Conservation (phyloP, 108 stramenopile species). For the Fragilariopsis cylindrus region DNA sequence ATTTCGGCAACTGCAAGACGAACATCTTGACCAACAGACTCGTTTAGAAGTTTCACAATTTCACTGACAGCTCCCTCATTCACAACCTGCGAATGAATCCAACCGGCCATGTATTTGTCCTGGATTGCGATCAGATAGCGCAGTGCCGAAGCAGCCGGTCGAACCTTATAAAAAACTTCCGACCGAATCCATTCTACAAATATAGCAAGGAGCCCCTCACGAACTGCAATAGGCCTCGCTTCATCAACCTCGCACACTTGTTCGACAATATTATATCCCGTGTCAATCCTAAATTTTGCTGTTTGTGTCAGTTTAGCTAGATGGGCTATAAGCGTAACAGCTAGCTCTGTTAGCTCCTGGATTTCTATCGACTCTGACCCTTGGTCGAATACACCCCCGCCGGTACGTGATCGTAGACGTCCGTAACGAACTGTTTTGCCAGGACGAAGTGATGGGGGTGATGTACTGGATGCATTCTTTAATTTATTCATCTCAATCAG, state of each 20-base stretch:
- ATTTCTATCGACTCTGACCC: conserved; percentile 44
- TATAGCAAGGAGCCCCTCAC: conserved; percentile 54
- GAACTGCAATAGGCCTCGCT: conserved; percentile 56
- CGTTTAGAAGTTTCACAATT: conserved; percentile 46
- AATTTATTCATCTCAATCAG: conserved; percentile 21
- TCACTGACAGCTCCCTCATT: conserved; percentile 57
- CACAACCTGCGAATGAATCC: conserved; percentile 76
- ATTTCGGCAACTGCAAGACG: conserved; percentile 55
- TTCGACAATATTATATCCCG: conserved; percentile 49
- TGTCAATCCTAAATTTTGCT: conserved; percentile 8
- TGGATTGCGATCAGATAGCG: conserved; percentile 52
- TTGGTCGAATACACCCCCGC: conserved; percentile 39
- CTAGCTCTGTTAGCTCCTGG: conserved; percentile 49
- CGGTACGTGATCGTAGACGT: conserved; percentile 12
- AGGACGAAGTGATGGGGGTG: conserved; percentile 15
- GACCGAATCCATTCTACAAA: conserved; percentile 62
- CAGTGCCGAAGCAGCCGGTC: conserved; percentile 50
- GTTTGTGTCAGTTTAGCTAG: conserved; percentile 32
- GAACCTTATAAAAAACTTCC: conserved; percentile 34
- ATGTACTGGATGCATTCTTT: conserved; percentile 11
- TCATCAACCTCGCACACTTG: conserved; percentile 56
- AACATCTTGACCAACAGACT: conserved; percentile 46
- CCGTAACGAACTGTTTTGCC: conserved; percentile 19
- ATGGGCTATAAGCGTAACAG: conserved; percentile 53
- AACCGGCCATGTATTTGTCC: conserved; percentile 69